phyloP scores from a whole-genome alignment of 2,329 filamentous ascomycete genomes.

The Xylaria sp. region DNA sequence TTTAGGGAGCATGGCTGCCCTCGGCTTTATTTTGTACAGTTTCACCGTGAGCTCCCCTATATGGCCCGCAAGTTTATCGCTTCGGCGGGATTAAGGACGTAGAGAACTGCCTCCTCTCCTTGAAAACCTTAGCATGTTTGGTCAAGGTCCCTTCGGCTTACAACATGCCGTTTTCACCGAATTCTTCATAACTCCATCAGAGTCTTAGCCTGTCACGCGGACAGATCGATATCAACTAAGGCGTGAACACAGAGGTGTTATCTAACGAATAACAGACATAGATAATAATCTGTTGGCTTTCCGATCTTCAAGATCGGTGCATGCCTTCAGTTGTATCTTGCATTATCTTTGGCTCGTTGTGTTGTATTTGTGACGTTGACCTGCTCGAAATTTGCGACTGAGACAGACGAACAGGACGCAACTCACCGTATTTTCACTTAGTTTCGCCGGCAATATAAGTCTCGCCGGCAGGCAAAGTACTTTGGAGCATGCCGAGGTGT shows the following conservation, averaged over 20 bases:
- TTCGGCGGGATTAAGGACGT: no score
- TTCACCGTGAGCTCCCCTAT: neutral
- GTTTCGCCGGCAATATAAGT: slow-evolving; percentile 1
- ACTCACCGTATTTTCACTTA: neutral
- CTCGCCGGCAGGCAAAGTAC: neutral
- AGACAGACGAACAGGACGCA: neutral
- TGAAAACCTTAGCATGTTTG: no score
- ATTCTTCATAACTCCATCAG: neutral
- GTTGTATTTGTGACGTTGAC: neutral
- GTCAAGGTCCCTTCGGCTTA: no score
- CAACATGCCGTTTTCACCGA: neutral
- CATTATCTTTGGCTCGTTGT: neutral
- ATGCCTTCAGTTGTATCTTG: no score
- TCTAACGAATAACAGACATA: neutral
- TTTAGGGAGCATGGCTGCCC: neutral
- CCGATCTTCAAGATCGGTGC: neutral
- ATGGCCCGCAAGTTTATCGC: neutral
- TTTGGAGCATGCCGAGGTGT: neutral
- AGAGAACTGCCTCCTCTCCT: no score
- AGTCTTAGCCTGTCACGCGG: neutral
- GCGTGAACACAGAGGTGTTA: neutral
- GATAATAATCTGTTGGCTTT: neutral
- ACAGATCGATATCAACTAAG: neutral
- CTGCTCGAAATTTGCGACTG: neutral
- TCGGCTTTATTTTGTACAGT: neutral